phyloP scores from a whole-genome alignment of 2,329 filamentous ascomycete genomes.

The Cladosporium sp. region DNA sequence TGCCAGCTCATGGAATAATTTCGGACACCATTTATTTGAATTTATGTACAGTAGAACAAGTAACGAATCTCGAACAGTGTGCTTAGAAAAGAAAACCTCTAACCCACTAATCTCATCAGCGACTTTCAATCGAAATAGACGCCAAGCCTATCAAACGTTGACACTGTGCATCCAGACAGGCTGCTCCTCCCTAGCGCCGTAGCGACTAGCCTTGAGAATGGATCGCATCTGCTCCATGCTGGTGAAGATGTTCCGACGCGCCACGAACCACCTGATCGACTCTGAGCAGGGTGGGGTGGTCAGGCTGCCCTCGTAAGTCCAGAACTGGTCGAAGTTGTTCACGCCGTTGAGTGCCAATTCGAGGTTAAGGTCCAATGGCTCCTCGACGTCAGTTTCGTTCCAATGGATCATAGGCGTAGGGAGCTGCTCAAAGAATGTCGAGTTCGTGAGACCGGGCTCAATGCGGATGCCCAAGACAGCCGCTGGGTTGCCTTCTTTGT shows the following conservation, averaged over 20 bases:
- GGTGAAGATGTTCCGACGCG: slow-evolving; percentile 45
- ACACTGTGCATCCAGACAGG: slow-evolving; percentile 52
- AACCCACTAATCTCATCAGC: neutral
- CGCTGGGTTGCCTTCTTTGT: slow-evolving; percentile 44
- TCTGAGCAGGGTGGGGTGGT: slow-evolving; percentile 53
- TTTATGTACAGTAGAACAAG: neutral
- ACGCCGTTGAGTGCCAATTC: slow-evolving; percentile 42
- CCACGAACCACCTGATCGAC: slow-evolving; percentile 51
- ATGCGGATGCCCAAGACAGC: slow-evolving; percentile 53
- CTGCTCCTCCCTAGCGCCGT: slow-evolving; percentile 49
- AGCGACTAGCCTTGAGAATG: slow-evolving; percentile 50
- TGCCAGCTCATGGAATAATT: neutral
- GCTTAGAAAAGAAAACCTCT: neutral
- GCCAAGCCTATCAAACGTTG: slow-evolving; percentile 36
- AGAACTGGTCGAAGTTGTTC: slow-evolving; percentile 47
- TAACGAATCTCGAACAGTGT: neutral
- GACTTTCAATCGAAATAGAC: neutral
- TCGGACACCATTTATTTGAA: neutral
- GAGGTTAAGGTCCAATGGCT: slow-evolving; percentile 35
- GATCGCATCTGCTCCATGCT: slow-evolving; percentile 52
- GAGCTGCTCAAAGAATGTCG: slow-evolving; percentile 47
- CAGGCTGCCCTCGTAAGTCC: slow-evolving; percentile 53
- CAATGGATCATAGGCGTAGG: slow-evolving; percentile 34
- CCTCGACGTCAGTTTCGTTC: slow-evolving; percentile 22
- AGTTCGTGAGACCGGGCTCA: slow-evolving; percentile 45